phyloP scores from a whole-genome alignment of 306 rosid genomes.

The Albizia julibrissin region DNA sequence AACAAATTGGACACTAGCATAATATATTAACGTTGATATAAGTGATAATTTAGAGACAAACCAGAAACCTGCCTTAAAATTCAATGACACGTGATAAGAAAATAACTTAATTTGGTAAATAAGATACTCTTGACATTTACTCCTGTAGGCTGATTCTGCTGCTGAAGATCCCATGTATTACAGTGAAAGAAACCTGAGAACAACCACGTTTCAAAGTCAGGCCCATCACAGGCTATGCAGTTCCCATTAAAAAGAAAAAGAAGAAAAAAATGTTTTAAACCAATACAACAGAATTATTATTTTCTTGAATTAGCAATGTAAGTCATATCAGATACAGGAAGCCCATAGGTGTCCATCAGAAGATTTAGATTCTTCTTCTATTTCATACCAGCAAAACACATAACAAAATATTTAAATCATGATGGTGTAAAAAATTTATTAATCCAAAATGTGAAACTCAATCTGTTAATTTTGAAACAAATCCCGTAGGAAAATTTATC shows the following conservation, averaged over 20 bases:
- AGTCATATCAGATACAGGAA: neutral
- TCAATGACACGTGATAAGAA: neutral
- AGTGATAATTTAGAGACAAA: neutral
- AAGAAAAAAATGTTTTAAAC: too few species aligned
- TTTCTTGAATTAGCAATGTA: neutral
- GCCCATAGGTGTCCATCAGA: neutral
- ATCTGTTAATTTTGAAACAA: neutral
- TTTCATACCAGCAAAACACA: neutral
- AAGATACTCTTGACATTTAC: slow-evolving; percentile 3
- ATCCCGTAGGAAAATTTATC: neutral
- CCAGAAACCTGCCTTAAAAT: neutral
- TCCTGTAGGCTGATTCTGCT: slow-evolving; percentile 8
- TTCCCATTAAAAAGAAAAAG: neutral
- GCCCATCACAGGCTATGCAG: neutral
- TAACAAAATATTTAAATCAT: neutral
- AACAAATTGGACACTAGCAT: neutral
- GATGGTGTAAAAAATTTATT: neutral
- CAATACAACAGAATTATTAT: too few species aligned
- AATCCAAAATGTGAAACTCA: neutral
- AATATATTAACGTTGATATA: neutral
- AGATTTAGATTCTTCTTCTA: neutral
- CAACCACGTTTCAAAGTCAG: slow-evolving; percentile 9
- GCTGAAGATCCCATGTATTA: slow-evolving; percentile 49
- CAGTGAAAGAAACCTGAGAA: slow-evolving; percentile 38
- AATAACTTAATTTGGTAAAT: slow-evolving; percentile 4